Evolutionary conservation across 306 rosid genomes (phyloP).

Genomic region (Urtica urens): DNA sequence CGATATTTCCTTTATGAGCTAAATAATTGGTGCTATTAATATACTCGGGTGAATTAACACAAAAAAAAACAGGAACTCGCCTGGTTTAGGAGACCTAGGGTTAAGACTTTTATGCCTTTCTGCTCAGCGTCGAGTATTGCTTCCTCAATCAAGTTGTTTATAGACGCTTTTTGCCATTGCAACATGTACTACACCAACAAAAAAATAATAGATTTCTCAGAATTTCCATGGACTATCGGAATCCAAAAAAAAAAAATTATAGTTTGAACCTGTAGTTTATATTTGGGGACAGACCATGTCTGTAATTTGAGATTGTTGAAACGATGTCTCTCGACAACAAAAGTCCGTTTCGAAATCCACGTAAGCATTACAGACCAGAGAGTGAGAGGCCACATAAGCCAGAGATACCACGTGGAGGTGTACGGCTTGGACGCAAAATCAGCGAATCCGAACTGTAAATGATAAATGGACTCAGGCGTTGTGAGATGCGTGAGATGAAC

Average conservation of each 20-base stretch:
- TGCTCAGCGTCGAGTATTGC: constrained; percentile 28
- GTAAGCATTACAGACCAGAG: constrained; percentile 27
- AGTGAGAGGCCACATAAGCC: constrained; percentile 59
- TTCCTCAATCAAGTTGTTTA: constrained; percentile 24
- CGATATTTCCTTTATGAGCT: no score
- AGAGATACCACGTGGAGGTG: constrained; percentile 38
- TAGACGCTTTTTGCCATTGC: constrained; percentile 20
- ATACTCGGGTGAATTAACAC: no score
- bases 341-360: constrained; percentile 31
- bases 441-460: constrained; percentile 41
- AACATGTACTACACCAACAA: neutral
- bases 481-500: constrained; percentile 49
- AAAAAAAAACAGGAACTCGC: neutral
- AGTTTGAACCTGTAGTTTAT: constrained; percentile 42
- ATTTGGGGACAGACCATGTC: constrained; percentile 57
- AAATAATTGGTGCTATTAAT: no score
- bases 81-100: constrained; percentile 35
- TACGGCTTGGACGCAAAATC: constrained; percentile 42
- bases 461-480: constrained; percentile 44
- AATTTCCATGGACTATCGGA: no score
- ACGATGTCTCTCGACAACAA: constrained; percentile 33
- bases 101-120: constrained; percentile 26
- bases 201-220: constrained; percentile 11
- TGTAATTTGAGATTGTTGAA: constrained; percentile 39
- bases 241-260: no score